Base-by-base conservation (phyloP, 805 yeast genomes). In the Wickerhamiella brachini region DNA sequence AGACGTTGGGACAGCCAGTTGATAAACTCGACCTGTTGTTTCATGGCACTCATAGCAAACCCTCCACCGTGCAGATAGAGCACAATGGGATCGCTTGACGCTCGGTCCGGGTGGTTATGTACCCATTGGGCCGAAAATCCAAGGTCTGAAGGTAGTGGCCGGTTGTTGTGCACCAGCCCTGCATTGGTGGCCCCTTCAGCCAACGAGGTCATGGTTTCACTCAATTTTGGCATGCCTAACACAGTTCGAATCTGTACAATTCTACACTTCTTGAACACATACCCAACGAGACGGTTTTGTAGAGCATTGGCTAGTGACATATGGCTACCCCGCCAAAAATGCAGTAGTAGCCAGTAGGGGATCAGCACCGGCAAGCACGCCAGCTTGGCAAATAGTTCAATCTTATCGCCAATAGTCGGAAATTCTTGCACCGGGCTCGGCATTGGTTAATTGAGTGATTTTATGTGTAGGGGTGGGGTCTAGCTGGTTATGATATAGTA, bases 31-130 rank as follows among this genome's bases (percentile, higher is more conserved):
- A 56, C 45, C 48, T 59, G 63, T 4, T 56, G 51, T 34, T 50
- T 50, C 43, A 52, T 44, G 22, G 53, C 55, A 43, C 53, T 54
- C 15, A 59, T 52, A 17, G 54, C 53, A 45, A 45, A 59, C 8
- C 59, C 64, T 15, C 65, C 65, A 21, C 65, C 65, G 39, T 61
- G 64, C 21, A 59, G 21, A 41, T 61, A 61, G 9, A 57, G 45
- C 1, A 61, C 22, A 20, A 61, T 63, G 1, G 62, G 64, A 43
- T 60, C 65, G 4, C 53, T 47, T 2, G 50, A 50, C n/a, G n/a
- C 26, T 13, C 65, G 57, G 39, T 51, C 54, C 3, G 51, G 53
- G 1, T 51, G 50, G 49, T 61, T 59, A 26, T 48, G 34, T 37
- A 61, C 48, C 64, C 64, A 61, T 23, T 57, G 56, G 17, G 59